phyloP scores from a whole-genome alignment of 228 moss, liverwort and hornwort genomes.

The Sphagnum magellanicum region DNA sequence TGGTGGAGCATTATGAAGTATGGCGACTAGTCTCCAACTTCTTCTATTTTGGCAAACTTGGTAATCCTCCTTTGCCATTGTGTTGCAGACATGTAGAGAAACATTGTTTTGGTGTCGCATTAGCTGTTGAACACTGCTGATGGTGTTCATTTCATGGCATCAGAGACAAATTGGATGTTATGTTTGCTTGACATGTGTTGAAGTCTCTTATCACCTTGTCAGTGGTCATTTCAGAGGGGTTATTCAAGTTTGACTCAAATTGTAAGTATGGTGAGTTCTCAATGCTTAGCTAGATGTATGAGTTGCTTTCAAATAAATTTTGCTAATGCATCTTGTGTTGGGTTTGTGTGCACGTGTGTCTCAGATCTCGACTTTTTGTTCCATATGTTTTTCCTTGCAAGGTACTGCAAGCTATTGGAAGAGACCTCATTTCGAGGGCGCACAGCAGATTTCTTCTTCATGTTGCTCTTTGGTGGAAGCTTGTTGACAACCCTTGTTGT shows the following conservation, averaged over 20 bases:
- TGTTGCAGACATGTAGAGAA: neutral
- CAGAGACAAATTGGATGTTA: no score
- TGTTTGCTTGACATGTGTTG: no score
- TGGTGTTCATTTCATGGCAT: no score
- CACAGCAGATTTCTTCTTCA: conserved; percentile 98
- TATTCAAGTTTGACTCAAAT: no score
- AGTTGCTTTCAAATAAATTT: neutral
- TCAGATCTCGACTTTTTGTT: conserved; percentile 97
- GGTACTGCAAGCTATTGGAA: conserved; percentile 94
- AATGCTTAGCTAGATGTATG: no score
- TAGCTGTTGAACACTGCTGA: neutral
- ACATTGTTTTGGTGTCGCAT: neutral
- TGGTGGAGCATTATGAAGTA: conserved; percentile 78
- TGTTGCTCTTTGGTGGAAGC: conserved; percentile 93
- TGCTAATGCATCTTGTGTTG: neutral
- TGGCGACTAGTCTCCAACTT: conserved; percentile 97
- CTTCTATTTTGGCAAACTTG: conserved; percentile 98
- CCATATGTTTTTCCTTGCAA: conserved; percentile 99
- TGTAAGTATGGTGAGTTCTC: no score
- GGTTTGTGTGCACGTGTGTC: neutral
- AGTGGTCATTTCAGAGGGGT: neutral
- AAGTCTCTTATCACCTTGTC: neutral
- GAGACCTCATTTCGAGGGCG: conserved; percentile 97
- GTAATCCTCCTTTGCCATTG: conserved; percentile 16
- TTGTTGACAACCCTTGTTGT: conserved; percentile 84